Conservation (phyloP, 1,284 basidiomycete genomes). For the Neolentinus lepideus region DNA sequence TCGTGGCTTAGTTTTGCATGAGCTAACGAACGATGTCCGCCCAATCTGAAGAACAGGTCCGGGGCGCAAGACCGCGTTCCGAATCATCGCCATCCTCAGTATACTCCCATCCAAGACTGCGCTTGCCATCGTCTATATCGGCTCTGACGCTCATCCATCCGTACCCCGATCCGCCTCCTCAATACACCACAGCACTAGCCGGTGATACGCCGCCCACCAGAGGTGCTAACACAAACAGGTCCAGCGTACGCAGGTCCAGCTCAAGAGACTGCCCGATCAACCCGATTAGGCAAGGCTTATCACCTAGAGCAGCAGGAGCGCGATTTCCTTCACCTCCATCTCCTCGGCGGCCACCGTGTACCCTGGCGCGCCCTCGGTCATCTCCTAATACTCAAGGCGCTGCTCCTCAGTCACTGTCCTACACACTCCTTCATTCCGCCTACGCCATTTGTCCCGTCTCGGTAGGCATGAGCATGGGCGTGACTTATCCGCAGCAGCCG, state of each 20-base stretch:
- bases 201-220: background rate
- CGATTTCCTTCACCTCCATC: background rate
- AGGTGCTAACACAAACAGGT: no score
- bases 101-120: background rate
- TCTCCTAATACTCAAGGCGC: no score
- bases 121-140: background rate
- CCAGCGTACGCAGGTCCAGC: background rate
- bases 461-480: background rate
- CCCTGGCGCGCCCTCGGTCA: background rate
- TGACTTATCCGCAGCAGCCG: background rate
- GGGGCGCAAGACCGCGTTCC: background rate
- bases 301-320: background rate
- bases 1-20: background rate
- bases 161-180: background rate
- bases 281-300: background rate
- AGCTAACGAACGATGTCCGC: background rate
- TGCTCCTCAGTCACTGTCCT: background rate
- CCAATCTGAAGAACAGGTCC: background rate
- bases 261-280: background rate
- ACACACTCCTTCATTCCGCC: background rate
- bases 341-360: background rate
- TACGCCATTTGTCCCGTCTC: background rate
- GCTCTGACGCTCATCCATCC: background rate
- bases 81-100: background rate
- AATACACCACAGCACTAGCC: background rate